These are phyloP conservation scores for Tylopilus sp. DNA, from an alignment of 1,284 basidiomycete genomes.

Conservation along the genomic window DNA sequence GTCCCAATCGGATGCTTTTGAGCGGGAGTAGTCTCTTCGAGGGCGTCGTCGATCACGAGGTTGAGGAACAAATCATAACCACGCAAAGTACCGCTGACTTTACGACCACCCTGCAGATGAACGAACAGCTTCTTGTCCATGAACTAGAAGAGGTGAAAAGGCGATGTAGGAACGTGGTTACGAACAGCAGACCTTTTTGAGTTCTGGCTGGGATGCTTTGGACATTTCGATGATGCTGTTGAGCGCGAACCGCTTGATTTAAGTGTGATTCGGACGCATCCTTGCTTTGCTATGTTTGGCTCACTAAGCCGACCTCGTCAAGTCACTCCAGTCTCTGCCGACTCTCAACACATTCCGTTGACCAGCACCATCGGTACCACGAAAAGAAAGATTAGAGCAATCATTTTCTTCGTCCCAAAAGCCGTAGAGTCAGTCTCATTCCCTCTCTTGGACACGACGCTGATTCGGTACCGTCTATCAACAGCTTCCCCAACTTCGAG, in stretches of 20 bases:
- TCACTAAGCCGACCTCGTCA: not conserved
- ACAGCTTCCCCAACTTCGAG: constrained; percentile 8
- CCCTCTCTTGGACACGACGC: not conserved
- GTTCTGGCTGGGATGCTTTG: constrained; percentile 87
- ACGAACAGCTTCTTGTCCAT: constrained; percentile 98
- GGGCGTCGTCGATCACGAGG: constrained; percentile 92
- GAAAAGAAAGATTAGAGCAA: too few species aligned
- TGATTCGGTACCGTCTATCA: constrained; percentile 12
- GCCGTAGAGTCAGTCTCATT: constrained; percentile 28
- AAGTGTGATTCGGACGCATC: constrained; percentile 3
- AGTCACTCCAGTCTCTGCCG: too few species aligned
- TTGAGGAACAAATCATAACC: constrained; percentile 99
- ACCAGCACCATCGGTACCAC: not conserved
- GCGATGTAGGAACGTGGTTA: constrained; percentile 1
- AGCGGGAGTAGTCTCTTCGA: constrained; percentile 88
- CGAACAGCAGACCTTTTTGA: constrained; percentile 74
- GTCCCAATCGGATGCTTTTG: constrained; percentile 89
- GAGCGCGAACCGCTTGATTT: constrained; percentile 24
- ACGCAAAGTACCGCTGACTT: constrained; percentile 92
- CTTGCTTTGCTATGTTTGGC: constrained; percentile 35
- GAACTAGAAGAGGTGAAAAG: constrained; percentile 56
- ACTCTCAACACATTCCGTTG: not conserved
- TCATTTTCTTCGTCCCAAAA: constrained; percentile 29
- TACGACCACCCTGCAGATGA: constrained; percentile 93
- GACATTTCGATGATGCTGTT: constrained; percentile 57